Evolutionary conservation across 2,329 filamentous ascomycete genomes (phyloP).

Genomic region (Colletotrichum phormii): DNA sequence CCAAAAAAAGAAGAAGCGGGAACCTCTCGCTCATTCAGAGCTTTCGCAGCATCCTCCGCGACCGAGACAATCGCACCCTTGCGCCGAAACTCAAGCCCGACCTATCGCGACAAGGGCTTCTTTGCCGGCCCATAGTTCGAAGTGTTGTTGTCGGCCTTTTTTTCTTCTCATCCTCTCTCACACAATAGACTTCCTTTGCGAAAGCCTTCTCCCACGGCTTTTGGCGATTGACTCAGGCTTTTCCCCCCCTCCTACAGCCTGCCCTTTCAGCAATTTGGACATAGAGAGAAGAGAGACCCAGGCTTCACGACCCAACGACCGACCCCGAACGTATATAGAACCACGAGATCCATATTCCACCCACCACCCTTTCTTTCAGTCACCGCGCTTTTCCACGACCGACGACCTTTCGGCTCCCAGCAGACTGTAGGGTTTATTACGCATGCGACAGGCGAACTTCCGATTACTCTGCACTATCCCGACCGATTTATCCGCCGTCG

Average conservation of each 20-base stretch:
- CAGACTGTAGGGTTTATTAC: neutral
- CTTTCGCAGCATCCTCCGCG: slow-evolving; percentile 26
- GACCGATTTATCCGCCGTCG: slow-evolving; percentile 11
- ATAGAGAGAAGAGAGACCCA: neutral
- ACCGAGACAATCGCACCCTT: slow-evolving; percentile 32
- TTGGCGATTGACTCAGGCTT: slow-evolving; percentile 31
- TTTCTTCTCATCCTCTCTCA: neutral
- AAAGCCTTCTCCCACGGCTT: slow-evolving; percentile 11
- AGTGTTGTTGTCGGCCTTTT: slow-evolving; percentile 19
- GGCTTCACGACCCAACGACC: neutral
- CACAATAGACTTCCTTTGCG: slow-evolving; percentile 34
- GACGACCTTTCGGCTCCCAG: neutral
- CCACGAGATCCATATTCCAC: neutral
- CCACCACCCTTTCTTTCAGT: slow-evolving; percentile 2
- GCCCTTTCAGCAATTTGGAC: slow-evolving; percentile 30
- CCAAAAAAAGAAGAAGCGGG: slow-evolving; percentile 26
- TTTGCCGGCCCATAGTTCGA: slow-evolving; percentile 24
- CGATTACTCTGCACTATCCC: slow-evolving; percentile 1
- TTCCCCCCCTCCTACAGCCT: neutral
- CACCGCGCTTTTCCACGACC: slow-evolving; percentile 19
- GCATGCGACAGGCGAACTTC: slow-evolving; percentile 14
- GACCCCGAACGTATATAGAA: slow-evolving; percentile 18
- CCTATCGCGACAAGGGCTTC: slow-evolving; percentile 34
- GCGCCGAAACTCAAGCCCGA: slow-evolving; percentile 32
- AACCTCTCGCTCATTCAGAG: slow-evolving; percentile 23